phyloP scores from a whole-genome alignment of 768 basidiomycete species.

The Suillus spraguei region DNA sequence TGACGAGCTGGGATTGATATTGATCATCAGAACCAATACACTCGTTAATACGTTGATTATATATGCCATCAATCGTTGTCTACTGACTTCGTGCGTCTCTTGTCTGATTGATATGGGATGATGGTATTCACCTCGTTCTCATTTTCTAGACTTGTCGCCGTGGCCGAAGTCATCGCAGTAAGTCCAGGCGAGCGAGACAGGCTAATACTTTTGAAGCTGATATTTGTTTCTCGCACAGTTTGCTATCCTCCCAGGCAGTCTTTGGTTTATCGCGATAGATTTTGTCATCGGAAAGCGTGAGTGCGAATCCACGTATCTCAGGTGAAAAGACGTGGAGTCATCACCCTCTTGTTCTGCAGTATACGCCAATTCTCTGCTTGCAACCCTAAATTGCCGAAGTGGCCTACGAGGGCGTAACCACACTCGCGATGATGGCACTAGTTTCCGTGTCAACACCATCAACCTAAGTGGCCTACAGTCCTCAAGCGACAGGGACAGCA shows the following conservation, averaged over 20 bases:
- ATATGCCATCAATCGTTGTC: constrained; percentile 52
- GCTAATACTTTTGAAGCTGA: background rate
- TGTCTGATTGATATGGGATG: background rate
- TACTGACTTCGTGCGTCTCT: constrained; percentile 46
- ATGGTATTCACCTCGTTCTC: background rate
- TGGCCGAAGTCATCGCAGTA: constrained; percentile 26
- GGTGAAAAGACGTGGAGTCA: background rate
- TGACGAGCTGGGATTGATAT: background rate
- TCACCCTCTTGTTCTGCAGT: constrained; percentile 27
- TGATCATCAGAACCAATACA: constrained; percentile 39
- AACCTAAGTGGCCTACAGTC: constrained; percentile 6
- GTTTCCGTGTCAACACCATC: constrained; percentile 11
- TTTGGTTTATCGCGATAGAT: constrained; percentile 51
- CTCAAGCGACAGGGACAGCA: constrained; percentile 7
- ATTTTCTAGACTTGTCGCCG: constrained; percentile 19
- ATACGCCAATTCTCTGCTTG: constrained; percentile 51
- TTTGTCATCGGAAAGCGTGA: constrained; percentile 51
- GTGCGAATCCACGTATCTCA: constrained; percentile 13
- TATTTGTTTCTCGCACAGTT: constrained; percentile 31
- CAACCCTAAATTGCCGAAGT: constrained; percentile 44
- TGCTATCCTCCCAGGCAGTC: constrained; percentile 41
- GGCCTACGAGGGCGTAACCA: constrained; percentile 28
- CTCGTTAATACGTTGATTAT: constrained; percentile 46
- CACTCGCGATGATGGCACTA: constrained; percentile 5
- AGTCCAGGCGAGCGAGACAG: background rate